These are phyloP conservation scores for Paraleonurus japonicus DNA, from an alignment of 257 asterid genomes.

Conservation along the genomic window DNA sequence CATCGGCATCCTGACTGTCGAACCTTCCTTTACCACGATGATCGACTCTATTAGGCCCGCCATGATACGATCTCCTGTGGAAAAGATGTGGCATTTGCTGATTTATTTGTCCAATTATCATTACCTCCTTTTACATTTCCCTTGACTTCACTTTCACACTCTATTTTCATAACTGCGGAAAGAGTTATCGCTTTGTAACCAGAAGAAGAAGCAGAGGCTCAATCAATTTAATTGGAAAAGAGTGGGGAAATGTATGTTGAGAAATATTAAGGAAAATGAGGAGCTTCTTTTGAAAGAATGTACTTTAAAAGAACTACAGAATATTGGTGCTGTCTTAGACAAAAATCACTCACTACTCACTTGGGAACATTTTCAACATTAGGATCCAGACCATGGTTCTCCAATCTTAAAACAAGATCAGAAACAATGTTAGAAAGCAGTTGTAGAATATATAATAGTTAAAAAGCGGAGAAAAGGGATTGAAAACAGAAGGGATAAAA, in stretches of 20 bases:
- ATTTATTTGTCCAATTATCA: constrained; percentile 39
- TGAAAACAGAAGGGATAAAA: neutral
- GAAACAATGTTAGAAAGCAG: constrained; percentile 33
- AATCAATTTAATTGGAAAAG: constrained; percentile 26
- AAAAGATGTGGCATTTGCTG: constrained; percentile 35
- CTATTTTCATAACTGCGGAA: constrained; percentile 37
- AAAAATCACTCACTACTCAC: constrained; percentile 48
- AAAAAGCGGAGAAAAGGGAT: neutral
- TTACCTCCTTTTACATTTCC: constrained; percentile 41
- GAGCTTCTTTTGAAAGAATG: constrained; percentile 17
- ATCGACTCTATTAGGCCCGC: constrained; percentile 49
- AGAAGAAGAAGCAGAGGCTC: constrained; percentile 46
- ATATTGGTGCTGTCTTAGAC: neutral
- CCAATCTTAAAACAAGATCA: constrained; percentile 63
- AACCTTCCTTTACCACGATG: constrained; percentile 57
- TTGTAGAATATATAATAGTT: constrained; percentile 4
- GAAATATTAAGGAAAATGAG: neutral
- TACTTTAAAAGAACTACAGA: constrained; percentile 11
- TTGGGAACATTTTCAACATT: constrained; percentile 96
- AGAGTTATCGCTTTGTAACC: constrained; percentile 41
- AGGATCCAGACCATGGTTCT: constrained; percentile 94
- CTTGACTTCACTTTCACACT: constrained; percentile 35
- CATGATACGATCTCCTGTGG: constrained; percentile 65
- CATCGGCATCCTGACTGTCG: constrained; percentile 53
- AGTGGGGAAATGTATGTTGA: constrained; percentile 13